These are phyloP conservation scores for Candida pseudofarinosa DNA, from an alignment of 805 yeast genomes.

Conservation along the genomic window DNA sequence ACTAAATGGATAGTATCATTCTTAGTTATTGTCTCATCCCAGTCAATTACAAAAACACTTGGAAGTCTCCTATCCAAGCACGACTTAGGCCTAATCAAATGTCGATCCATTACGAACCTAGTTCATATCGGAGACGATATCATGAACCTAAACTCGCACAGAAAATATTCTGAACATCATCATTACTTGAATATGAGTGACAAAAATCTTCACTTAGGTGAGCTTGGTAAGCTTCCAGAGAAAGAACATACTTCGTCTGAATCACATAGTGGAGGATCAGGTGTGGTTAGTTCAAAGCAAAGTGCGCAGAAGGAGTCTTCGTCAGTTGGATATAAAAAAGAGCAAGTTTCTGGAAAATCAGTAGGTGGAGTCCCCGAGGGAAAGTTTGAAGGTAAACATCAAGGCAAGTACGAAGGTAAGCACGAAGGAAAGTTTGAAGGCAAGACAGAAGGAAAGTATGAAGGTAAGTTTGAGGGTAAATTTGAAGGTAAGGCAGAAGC, in stretches of 20 bases:
- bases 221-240: neutral
- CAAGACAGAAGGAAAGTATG: constrained; percentile 6
- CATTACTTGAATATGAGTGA: neutral
- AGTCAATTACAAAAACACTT: constrained; percentile 44
- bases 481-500: constrained; percentile 9
- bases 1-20: constrained; percentile 51
- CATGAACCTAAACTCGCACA: no score
- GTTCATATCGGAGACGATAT: no score
- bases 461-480: constrained; percentile 4
- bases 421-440: constrained; percentile 6
- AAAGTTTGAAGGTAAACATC: constrained; percentile 1
- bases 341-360: neutral
- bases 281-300: no score
- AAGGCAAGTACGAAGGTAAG: constrained; percentile 5
- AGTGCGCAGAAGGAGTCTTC: no score
- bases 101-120: neutral
- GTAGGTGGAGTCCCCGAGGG: constrained; percentile 3
- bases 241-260: no score
- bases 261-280: no score
- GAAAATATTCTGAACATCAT: no score
- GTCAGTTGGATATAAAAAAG: no score
- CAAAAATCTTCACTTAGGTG: neutral
- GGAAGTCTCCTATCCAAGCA: neutral
- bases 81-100: neutral
- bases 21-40: constrained; percentile 64